Evolutionary conservation across 2,329 filamentous ascomycete species (phyloP).

Genomic region (Fusarium sacchari): DNA sequence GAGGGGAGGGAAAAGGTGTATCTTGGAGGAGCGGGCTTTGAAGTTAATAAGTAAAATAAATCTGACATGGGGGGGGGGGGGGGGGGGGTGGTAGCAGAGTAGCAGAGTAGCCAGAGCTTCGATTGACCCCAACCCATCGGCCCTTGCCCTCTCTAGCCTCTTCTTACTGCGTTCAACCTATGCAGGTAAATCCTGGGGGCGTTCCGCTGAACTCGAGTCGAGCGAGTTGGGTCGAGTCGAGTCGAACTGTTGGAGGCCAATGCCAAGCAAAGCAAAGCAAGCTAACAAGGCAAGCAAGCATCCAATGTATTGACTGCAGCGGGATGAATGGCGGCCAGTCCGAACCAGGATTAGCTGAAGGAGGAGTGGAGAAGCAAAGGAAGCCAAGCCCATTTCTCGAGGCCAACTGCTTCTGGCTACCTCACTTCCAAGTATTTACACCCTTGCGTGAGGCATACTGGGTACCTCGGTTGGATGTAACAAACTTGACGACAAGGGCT

Average conservation of each 20-base stretch:
- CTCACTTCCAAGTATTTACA: conserved; percentile 21
- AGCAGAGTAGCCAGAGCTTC: no score
- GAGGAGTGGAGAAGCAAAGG: conserved; percentile 33
- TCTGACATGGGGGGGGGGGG: conserved; percentile 8
- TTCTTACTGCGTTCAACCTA: neutral
- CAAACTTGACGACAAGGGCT: conserved; percentile 2
- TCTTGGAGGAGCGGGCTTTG: conserved; percentile 11
- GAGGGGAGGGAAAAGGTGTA: neutral
- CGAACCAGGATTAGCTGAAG: conserved; percentile 33
- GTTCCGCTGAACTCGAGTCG: neutral
- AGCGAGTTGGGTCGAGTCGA: neutral
- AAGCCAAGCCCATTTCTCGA: conserved; percentile 8
- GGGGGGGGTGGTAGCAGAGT: no score
- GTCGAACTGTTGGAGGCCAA: neutral
- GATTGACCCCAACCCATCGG: conserved; percentile 16
- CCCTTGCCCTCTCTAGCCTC: conserved; percentile 7
- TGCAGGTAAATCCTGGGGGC: neutral
- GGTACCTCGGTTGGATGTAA: conserved; percentile 35
- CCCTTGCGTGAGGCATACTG: conserved; percentile 14
- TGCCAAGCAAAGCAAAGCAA: neutral
- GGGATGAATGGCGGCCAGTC: conserved; percentile 26
- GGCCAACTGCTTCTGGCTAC: conserved; percentile 35
- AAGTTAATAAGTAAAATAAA: conserved; percentile 39
- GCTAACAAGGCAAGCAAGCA: neutral
- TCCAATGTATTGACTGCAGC: conserved; percentile 3